Base-by-base conservation (phyloP, 768 basidiomycete genomes). In the Suillus weaverae region DNA sequence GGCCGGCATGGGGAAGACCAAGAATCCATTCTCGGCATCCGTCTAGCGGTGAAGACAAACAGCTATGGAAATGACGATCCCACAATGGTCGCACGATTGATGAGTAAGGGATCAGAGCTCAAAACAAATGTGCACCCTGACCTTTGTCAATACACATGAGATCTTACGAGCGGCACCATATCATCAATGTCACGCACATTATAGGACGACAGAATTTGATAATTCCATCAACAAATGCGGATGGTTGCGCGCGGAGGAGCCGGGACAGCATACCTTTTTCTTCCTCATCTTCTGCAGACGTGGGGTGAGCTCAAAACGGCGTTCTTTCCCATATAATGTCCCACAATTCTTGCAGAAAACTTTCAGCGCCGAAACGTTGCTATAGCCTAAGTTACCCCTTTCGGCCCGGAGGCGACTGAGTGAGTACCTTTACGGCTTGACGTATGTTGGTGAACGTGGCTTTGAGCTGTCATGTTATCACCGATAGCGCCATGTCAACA, bases 301-400 rank as follows among this genome's bases (percentile, higher is more conserved):
- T 65, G 44, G 61, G 60, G 62, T 32, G 38, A 61, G 22, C 66
- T 74, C 72, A 76, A 77, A 77, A 70, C 70, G 74, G 74, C 68
- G 67, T 75, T 57, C 62, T 67, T 73, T 74, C 75, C 68, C 69
- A 73, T 70, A 63, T 67, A 62, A 64, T 61, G 63, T 70, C 70
- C 67, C 73, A 63, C 70, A 62, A 56, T 33, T 56, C 64, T 63
- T 46, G 67, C 61, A 63, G 66, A 63, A 70, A 67, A 68, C 68
- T 68, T 64, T 63, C 66, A 62, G 68, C 64, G 8, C 62, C 64
- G 51, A 64, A 61, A 56, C 48, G 43, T 67, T 55, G 67, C 56
- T 62, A 66, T 64, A 62, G 54, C 64, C 54, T 57, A 64, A 60
- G 59, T 64, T 51, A 56, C 53, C 39, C 53, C 41, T 41, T 44